Conservation (phyloP, 2,329 filamentous ascomycete species). For the Aureobasidium pullulans region DNA sequence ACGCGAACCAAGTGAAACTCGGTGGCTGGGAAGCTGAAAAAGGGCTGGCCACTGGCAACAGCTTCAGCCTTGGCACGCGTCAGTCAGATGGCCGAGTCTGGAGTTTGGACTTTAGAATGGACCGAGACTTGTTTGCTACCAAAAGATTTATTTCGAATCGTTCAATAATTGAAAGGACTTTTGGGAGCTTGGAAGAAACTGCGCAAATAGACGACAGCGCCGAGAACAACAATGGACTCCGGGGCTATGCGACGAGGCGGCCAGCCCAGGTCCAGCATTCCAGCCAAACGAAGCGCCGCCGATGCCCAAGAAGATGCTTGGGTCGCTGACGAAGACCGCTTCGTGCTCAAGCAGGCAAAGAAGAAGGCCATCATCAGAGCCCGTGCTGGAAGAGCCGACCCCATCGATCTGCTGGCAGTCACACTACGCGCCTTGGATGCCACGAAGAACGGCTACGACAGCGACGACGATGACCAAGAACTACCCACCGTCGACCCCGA, state of each 20-base stretch:
- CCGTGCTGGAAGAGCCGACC: slow-evolving; percentile 79
- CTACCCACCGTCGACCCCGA: slow-evolving; percentile 74
- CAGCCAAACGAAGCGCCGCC: slow-evolving; percentile 34
- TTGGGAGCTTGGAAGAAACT: too few relatives aligned
- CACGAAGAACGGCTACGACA: slow-evolving; percentile 70
- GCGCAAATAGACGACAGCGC: too few relatives aligned
- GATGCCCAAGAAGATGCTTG: slow-evolving; percentile 53
- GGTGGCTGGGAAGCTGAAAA: background rate
- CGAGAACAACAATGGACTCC: background rate
- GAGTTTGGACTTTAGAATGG: slow-evolving; percentile 1
- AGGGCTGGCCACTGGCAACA: background rate
- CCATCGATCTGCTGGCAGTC: slow-evolving; percentile 90
- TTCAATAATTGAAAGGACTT: background rate
- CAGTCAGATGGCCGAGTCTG: background rate
- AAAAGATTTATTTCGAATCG: background rate
- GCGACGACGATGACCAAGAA: slow-evolving; percentile 72
- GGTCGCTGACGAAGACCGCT: slow-evolving; percentile 90
- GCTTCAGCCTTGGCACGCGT: slow-evolving; percentile 6
- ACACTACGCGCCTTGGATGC: slow-evolving; percentile 82
- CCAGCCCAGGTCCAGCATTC: slow-evolving; percentile 28
- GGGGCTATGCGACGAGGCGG: slow-evolving; percentile 15
- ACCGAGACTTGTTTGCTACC: slow-evolving; percentile 1
- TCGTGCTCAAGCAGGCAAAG: slow-evolving; percentile 93
- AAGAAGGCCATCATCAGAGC: slow-evolving; percentile 96
- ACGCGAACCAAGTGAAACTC: background rate